A percentile compares a stretch with the other conserved stretches of the same genome.
Conservation (phyloP, 2,329 filamentous ascomycete species). For the Lasiodiplodia theobromae region DNA sequence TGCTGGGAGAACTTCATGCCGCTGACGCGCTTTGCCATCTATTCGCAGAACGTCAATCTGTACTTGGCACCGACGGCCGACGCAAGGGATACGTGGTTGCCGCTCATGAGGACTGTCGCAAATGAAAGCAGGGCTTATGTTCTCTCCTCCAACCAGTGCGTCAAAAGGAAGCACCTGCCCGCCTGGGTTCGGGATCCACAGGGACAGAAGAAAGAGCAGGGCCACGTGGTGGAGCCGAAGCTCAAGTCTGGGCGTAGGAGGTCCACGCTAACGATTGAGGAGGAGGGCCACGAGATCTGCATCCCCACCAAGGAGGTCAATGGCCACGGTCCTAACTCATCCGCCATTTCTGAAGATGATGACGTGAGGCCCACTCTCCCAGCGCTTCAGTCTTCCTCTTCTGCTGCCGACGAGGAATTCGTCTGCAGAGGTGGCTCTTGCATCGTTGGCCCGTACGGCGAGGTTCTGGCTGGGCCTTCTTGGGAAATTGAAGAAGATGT, state of each 20-base stretch:
- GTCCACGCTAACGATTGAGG: slow-evolving; percentile 52
- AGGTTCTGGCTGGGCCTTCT: slow-evolving; percentile 80
- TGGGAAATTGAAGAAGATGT: slow-evolving; percentile 79
- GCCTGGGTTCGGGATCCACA: slow-evolving; percentile 57
- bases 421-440: slow-evolving; percentile 79
- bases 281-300: slow-evolving; percentile 57
- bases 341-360: slow-evolving; percentile 20
- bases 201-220: slow-evolving; percentile 24
- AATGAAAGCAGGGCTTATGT: slow-evolving; percentile 87
- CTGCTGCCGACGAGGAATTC: slow-evolving; percentile 54
- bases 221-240: slow-evolving; percentile 29
- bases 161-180: slow-evolving; percentile 65
- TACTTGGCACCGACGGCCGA: slow-evolving; percentile 93
- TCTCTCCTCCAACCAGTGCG: slow-evolving; percentile 83
- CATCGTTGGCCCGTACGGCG: slow-evolving; percentile 79
- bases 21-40: slow-evolving; percentile 80
- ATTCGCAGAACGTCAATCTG: slow-evolving; percentile 88
- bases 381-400: neutral
- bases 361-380: neutral
- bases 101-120: slow-evolving; percentile 81
- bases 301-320: slow-evolving; percentile 43
- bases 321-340: slow-evolving; percentile 9
- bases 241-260: slow-evolving; percentile 40
- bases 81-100: slow-evolving; percentile 79
- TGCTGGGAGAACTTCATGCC: slow-evolving; percentile 99